These are phyloP conservation scores for Pythium volutum DNA, from an alignment of 352 stramenopile species.

Conservation along the genomic window DNA sequence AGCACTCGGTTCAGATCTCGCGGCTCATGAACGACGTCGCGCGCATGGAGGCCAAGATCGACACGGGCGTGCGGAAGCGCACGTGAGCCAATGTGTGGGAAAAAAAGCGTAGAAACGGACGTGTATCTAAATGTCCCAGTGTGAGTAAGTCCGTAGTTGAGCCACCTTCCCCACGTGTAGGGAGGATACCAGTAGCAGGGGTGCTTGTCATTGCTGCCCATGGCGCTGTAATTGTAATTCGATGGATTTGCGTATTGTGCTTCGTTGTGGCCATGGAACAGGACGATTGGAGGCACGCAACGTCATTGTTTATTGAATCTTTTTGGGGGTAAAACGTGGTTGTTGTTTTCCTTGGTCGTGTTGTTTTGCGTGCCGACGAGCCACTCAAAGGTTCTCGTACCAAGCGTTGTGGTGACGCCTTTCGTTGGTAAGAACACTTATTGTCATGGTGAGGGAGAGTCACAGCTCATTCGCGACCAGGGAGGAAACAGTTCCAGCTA, in stretches of 20 bases:
- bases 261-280: background rate
- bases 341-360: too few species aligned
- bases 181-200: background rate
- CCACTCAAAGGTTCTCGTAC: background rate
- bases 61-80: conserved; percentile 30
- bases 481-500: background rate
- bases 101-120: background rate
- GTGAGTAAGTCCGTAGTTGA: background rate
- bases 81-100: conserved; percentile 6
- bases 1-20: conserved; percentile 73
- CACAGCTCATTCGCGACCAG: too few species aligned
- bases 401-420: background rate
- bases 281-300: background rate
- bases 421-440: background rate
- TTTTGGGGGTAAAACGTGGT: too few species aligned
- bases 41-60: conserved; percentile 77
- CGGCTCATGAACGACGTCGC: conserved; percentile 72
- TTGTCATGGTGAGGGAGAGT: background rate
- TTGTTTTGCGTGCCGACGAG: background rate
- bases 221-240: background rate
- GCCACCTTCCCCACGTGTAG: background rate
- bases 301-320: background rate
- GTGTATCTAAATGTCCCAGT: background rate
- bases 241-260: background rate
- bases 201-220: background rate